These are phyloP conservation scores for Purpureocillium lavendulum DNA, from an alignment of 2,329 filamentous ascomycete species.

Conservation along the genomic window DNA sequence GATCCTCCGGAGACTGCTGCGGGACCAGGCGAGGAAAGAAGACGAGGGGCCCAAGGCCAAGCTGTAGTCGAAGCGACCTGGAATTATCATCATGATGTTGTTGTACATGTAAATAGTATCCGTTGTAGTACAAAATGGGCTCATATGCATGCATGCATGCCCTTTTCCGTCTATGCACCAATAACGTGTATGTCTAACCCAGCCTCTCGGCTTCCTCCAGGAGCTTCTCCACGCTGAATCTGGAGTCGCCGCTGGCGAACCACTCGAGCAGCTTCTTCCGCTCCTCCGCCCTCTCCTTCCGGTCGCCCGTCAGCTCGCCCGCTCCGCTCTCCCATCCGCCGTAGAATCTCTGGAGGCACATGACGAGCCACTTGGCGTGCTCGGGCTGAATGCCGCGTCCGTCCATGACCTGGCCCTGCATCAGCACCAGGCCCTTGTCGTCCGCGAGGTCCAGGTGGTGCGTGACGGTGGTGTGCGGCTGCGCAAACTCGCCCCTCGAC, in stretches of 20 bases:
- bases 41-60: constrained; percentile 25
- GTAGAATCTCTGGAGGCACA: constrained; percentile 95
- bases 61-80: constrained; percentile 16
- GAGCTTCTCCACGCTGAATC: constrained; percentile 77
- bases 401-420: constrained; percentile 74
- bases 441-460: constrained; percentile 76
- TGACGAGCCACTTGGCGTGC: constrained; percentile 81
- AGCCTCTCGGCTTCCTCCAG: constrained; percentile 85
- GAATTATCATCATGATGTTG: not conserved
- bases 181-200: constrained; percentile 25
- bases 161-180: not conserved
- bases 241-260: constrained; percentile 70
- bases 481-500: constrained; percentile 76
- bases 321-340: constrained; percentile 49
- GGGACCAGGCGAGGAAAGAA: constrained; percentile 29
- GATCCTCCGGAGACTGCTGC: constrained; percentile 40
- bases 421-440: constrained; percentile 71
- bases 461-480: constrained; percentile 88
- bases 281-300: constrained; percentile 48
- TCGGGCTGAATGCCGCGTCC: constrained; percentile 68
- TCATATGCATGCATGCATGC: not conserved
- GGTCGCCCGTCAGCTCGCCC: constrained; percentile 23
- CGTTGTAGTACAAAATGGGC: not conserved
- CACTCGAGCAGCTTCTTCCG: constrained; percentile 67
- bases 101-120: not conserved